These are phyloP conservation scores for Fusarium humuli DNA, from an alignment of 2,329 filamentous ascomycete genomes.

Conservation along the genomic window DNA sequence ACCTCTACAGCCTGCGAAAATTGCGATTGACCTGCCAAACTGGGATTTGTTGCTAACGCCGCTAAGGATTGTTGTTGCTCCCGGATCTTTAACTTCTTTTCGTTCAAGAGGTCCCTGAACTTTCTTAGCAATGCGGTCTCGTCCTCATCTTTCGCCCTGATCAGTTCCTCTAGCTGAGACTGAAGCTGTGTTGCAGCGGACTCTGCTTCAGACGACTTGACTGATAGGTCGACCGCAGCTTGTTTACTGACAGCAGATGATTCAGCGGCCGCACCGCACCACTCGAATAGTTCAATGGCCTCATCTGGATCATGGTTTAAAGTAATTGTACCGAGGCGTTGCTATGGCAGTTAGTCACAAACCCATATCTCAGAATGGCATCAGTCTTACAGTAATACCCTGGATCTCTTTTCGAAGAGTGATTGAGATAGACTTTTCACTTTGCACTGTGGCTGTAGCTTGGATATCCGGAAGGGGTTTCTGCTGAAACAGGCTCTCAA, in stretches of 20 bases:
- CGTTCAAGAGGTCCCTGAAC: conserved; percentile 77
- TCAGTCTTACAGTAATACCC: conserved; percentile 71
- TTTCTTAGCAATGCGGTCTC: conserved; percentile 76
- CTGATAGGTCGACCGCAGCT: conserved; percentile 57
- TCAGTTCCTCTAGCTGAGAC: conserved; percentile 73
- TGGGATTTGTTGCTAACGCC: conserved; percentile 56
- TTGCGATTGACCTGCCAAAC: conserved; percentile 47
- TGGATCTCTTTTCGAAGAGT: conserved; percentile 73
- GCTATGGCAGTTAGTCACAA: conserved; percentile 57
- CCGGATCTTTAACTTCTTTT: conserved; percentile 83
- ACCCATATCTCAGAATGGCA: conserved; percentile 24
- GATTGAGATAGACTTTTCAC: conserved; percentile 66
- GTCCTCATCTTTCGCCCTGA: conserved; percentile 72
- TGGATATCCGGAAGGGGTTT: conserved; percentile 66
- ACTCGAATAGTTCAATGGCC: conserved; percentile 74
- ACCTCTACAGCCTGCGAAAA: conserved; percentile 39
- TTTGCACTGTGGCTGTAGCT: conserved; percentile 67
- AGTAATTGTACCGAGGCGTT: conserved; percentile 75
- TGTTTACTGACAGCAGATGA: conserved; percentile 59
- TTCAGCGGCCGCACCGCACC: conserved; percentile 71
- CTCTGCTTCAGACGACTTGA: conserved; percentile 62
- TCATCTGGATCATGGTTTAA: conserved; percentile 67
- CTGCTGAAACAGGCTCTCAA: conserved; percentile 68
- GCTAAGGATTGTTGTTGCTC: conserved; percentile 74
- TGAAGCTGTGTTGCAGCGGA: conserved; percentile 68